Evolutionary conservation across 2,329 filamentous ascomycete genomes (phyloP), one percentile per base, ranked within the genome.

Genomic region (Fusarium brevicatenulatum): DNA sequence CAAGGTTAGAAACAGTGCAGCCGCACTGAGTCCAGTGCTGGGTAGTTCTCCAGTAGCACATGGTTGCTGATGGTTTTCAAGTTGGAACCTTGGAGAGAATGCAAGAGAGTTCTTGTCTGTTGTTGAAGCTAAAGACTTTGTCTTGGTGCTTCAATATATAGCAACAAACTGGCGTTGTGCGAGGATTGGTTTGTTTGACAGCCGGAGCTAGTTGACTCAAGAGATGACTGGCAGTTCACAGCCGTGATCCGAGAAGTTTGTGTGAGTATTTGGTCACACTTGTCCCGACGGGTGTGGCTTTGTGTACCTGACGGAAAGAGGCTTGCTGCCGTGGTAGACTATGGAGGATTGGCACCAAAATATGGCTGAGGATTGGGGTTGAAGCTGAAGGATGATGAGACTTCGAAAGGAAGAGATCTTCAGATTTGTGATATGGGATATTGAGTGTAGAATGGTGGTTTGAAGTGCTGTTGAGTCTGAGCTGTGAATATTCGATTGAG

Each of bases 31-130:
- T 77, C 79, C 78, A 82, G 68, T 61, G 54, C 66, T 82, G 74
- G 44, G 77, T 79, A 25, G 77, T 77, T 36, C 74, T 72, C 80
- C 81, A 82, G 71, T 76, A 58, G 70, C 81, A 82, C 81, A 82
- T 82, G 64, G 21, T 81, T 73, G 46, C 34, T 42, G 30, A 43
- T 44, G 10, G 18, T 59, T 64, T 39, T 39, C 23, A 9, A 34
- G 43, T 54, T 36, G 25, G 32, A 36, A 30, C 50, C 46, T 43
- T 44, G 21, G 58, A 16, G 34, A 25, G 40, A 25, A 25, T 23
- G 43, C 19, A 47, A 37, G 49, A 46, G 18, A 39, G 18, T 43
- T 43, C 18, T 3, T 44, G 52, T 64, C 9, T 34, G 42, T 28
- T 59, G 39, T 58, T 55, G 57, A 42, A 69, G 58, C 23, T 13